Base-by-base conservation (phyloP, 306 rosid species). In the Vigna nakashimae region DNA sequence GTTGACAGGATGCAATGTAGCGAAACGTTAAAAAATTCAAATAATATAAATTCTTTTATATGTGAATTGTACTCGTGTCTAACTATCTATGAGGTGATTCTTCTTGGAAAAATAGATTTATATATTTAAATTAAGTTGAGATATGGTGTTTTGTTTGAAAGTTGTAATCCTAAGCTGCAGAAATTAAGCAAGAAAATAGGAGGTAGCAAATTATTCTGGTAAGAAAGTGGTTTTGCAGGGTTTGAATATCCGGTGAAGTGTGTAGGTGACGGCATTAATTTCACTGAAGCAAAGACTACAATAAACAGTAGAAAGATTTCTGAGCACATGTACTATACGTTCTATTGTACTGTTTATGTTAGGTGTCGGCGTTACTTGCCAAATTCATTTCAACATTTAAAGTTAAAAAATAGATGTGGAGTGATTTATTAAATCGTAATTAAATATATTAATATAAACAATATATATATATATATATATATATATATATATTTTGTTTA, bases 161-260 rank as follows among this genome's bases (percentile, higher is more conserved):
- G 36, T 36, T 73, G 3, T 3, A 43, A 24, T 73, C 57, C 14
- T 63, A 14, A 9, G 10, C 17, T 51, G n/a, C 67, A 57, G 11
- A 74, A 26, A 30, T 22, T 16, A 62, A 49, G 4, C n/a, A 20
- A 12, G 24, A 67, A 26, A 75, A 46, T 30, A 40, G 11, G 24
- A 16, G 69, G 5, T 59, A 56, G 40, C 62, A 77, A 43, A 56
- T 7, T n/a, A 42, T 67, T 55, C 26, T 43, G 81, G 68, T 67
- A 7, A 68, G 46, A 52, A 28, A 74, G 43, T 65, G 48, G 73
- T 40, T 65, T 28, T 30, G 17, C 45, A 65, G n/a, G 69, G 60
- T 68, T 78, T 78, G 82, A 78, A 78, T 70, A 15, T 70, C 45
- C 4, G 65, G 77, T 59, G 82, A 57, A 34, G 72, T 17, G 69